phyloP scores from a whole-genome alignment of 305 asterid species.

The Fraxinus xanthoxyloides region DNA sequence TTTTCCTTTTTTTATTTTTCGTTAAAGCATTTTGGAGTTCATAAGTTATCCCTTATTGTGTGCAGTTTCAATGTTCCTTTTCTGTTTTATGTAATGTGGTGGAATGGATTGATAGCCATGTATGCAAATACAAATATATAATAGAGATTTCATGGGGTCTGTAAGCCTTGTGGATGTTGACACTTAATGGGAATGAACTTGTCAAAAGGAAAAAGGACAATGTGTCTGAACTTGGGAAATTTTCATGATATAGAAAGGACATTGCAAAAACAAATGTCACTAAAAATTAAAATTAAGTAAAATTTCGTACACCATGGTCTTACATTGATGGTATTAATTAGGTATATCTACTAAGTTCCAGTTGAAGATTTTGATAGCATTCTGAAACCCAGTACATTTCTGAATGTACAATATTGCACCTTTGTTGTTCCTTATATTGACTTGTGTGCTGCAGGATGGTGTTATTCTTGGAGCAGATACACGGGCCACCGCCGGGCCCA shows the following conservation, averaged over 20 bases:
- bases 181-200: background rate
- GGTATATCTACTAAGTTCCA: background rate
- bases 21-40: background rate
- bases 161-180: background rate
- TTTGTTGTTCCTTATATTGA: constrained; percentile 3
- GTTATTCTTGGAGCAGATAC: constrained; percentile 98
- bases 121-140: background rate
- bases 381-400: constrained; percentile 3
- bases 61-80: background rate
- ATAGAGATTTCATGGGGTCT: background rate
- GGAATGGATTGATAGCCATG: background rate
- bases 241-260: background rate
- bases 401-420: background rate
- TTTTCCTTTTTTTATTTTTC: too few relatives aligned
- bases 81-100: background rate
- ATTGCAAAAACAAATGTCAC: background rate
- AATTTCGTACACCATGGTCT: background rate
- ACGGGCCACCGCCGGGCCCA: constrained; percentile 92
- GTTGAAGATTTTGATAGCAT: background rate
- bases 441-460: constrained; percentile 60
- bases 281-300: background rate
- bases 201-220: background rate
- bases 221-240: background rate
- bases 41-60: background rate
- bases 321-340: background rate